Base-by-base conservation (phyloP, 257 asterid genomes). In the Penstemon eatonii region DNA sequence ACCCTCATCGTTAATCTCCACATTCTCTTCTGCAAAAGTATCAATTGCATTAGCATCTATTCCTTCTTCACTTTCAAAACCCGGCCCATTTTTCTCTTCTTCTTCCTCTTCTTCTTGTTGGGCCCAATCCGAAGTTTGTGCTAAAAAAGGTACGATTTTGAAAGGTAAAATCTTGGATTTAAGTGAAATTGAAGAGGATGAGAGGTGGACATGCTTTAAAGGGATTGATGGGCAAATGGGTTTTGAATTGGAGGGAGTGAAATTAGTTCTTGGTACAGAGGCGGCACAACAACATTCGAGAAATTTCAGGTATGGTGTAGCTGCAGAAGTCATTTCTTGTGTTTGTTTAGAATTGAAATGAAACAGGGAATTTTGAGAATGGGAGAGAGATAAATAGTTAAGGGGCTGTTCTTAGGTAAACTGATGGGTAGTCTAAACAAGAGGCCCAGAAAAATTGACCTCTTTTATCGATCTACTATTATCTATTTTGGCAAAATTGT, bases 101-200 rank as follows among this genome's bases (percentile, higher is more conserved):
- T 55, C 74, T n/a, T 50, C 71, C 0, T 44, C 78, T 60, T 73
- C 82, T 53, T 72, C 79, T 44, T 81, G 74, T 18, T 65, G 78
- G 11, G 86, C 70, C 86, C 86, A 82, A 36, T 78, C 84, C 0
- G 84, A 78, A 65, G 81, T 69, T 51, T 79, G 80, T 13, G 82
- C 79, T 5, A 72, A 79, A 52, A 75, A 70, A 1, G 85, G 79
- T 43, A 65, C 69, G 18, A 75, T 58, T 44, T 45, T 74, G 75
- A 25, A 53, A 38, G 78, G 69, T 4, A 56, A 68, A 56, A 12
- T 65, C 72, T 65, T 73, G 67, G 84, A 43, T 66, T 80, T 81
- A 62, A 65, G 77, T 7, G 83, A 75, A 71, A 62, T 5, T 10
- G 68, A 51, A 59, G 82, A 19, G 39, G 75, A 13, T 0, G 61